phyloP scores from a whole-genome alignment of 176 grass and related monocot species.

The Carex kokanica region DNA sequence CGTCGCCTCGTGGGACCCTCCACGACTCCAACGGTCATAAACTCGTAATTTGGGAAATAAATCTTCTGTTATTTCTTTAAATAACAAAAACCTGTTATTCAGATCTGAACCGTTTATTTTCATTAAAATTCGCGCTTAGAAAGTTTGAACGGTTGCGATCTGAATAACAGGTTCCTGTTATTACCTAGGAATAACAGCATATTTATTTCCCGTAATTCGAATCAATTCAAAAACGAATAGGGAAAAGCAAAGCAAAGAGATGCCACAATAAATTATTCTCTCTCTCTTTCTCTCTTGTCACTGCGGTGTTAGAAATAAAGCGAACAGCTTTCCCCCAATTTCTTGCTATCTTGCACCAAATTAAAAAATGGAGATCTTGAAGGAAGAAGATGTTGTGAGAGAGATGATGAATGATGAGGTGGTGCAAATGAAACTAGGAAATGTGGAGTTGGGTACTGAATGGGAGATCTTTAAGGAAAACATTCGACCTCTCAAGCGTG shows the following conservation, averaged over 20 bases:
- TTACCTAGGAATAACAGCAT: too few species aligned
- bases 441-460: conserved; percentile 40
- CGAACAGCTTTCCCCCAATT: background rate
- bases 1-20: background rate
- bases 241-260: background rate
- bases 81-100: too few species aligned
- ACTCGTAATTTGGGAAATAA: background rate
- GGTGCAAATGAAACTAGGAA: conserved; percentile 22
- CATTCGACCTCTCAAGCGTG: conserved; percentile 90
- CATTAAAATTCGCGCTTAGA: too few species aligned
- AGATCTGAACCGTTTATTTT: too few species aligned
- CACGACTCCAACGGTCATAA: background rate
- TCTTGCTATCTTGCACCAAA: background rate
- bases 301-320: background rate
- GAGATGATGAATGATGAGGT: conserved; percentile 14
- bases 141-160: too few species aligned
- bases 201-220: background rate
- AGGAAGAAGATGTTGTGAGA: conserved; percentile 3
- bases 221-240: background rate
- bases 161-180: too few species aligned
- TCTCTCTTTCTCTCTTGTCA: background rate
- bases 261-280: background rate
- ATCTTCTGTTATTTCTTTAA: too few species aligned
- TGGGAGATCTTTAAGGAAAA: conserved; percentile 94
- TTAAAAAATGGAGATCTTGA: conserved; percentile 16